Evolutionary conservation across 176 grass and related monocot species (phyloP).

Genomic region (Avena insularis): DNA sequence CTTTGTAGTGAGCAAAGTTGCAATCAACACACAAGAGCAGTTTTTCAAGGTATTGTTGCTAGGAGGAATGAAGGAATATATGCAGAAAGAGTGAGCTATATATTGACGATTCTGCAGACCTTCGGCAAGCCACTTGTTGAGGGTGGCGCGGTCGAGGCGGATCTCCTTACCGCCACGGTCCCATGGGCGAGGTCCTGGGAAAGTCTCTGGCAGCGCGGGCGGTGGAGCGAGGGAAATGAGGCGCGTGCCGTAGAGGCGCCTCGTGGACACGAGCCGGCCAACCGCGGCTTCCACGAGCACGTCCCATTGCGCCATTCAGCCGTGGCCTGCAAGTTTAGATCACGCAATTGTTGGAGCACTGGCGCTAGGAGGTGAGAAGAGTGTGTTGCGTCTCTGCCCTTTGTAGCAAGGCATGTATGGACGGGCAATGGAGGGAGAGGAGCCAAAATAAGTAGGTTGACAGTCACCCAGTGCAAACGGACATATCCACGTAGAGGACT

Average conservation of each 20-base stretch:
- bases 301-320: slow-evolving; percentile 71
- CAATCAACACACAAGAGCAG: neutral
- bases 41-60: too few species aligned
- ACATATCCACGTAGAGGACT: too few species aligned
- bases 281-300: slow-evolving; percentile 57
- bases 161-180: slow-evolving; percentile 69
- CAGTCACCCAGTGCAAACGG: too few species aligned
- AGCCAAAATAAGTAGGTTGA: too few species aligned
- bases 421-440: too few species aligned
- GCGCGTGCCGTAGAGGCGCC: slow-evolving; percentile 62
- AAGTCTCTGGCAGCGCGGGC: slow-evolving; percentile 13
- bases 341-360: too few species aligned
- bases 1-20: neutral
- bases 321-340: too few species aligned
- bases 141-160: slow-evolving; percentile 54
- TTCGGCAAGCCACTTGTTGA: slow-evolving; percentile 75
- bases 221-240: slow-evolving; percentile 52
- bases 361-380: too few species aligned
- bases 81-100: neutral
- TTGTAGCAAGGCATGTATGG: too few species aligned
- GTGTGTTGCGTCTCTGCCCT: too few species aligned
- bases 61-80: neutral
- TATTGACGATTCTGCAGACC: slow-evolving; percentile 33
- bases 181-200: slow-evolving; percentile 62
- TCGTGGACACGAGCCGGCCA: slow-evolving; percentile 53